Evolutionary conservation across 2,329 filamentous ascomycete genomes (phyloP).

Genomic region (Colletotrichum higginsianum): DNA sequence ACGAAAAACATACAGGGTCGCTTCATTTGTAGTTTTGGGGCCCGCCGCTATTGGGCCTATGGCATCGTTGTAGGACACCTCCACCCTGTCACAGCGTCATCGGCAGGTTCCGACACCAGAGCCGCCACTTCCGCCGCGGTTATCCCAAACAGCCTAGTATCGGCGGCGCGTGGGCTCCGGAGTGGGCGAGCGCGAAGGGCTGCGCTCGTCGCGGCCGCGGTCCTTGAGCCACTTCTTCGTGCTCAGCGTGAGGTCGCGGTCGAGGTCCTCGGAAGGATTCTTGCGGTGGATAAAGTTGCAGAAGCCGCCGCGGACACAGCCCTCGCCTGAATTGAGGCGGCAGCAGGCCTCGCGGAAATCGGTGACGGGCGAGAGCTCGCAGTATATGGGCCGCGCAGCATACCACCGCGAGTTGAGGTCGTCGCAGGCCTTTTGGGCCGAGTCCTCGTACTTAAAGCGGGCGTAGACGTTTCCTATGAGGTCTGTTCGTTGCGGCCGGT

Average conservation of each 20-base stretch:
- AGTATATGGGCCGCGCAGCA: slow-evolving; percentile 96
- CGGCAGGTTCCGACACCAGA: neutral
- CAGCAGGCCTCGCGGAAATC: slow-evolving; percentile 99
- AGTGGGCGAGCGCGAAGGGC: slow-evolving; percentile 84
- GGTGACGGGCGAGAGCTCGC: slow-evolving; percentile 95
- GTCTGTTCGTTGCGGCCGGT: slow-evolving; percentile 64
- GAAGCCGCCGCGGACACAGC: slow-evolving; percentile 95
- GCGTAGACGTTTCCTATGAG: slow-evolving; percentile 99
- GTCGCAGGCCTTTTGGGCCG: slow-evolving; percentile 93
- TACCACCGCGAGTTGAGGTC: slow-evolving; percentile 97
- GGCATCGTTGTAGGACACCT: neutral
- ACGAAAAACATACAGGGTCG: neutral
- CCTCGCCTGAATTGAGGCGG: slow-evolving; percentile 92
- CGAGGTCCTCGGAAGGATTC: slow-evolving; percentile 90
- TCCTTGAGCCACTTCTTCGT: slow-evolving; percentile 97
- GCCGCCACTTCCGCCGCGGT: neutral
- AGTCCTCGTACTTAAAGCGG: slow-evolving; percentile 99
- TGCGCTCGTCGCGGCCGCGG: slow-evolving; percentile 87
- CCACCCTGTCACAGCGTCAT: neutral
- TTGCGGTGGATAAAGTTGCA: slow-evolving; percentile 99
- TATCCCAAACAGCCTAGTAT: slow-evolving; percentile 61
- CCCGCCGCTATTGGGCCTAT: neutral
- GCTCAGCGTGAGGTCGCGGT: slow-evolving; percentile 86
- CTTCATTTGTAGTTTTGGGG: neutral
- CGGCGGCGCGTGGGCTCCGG: slow-evolving; percentile 86